Percentiles rank a stretch among this genome's conserved stretches.
Conservation (phyloP, 192 early-diverging fungal species). For the Coemansia sp. region DNA sequence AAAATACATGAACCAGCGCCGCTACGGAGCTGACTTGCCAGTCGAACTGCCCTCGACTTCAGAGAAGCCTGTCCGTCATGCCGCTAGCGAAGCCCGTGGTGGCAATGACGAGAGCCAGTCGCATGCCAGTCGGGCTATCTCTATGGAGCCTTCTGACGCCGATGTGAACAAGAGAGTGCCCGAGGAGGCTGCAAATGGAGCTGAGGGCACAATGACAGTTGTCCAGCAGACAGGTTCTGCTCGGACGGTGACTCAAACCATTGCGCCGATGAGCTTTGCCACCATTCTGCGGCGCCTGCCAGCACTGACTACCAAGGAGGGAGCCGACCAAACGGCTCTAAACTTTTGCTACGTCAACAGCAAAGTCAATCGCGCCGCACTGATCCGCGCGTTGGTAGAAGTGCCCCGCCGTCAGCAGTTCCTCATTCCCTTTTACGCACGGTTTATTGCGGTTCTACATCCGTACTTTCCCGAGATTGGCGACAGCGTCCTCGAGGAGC, state of each 20-base stretch:
- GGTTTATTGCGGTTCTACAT: slow-evolving; percentile 86
- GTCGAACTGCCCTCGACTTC: slow-evolving; percentile 21
- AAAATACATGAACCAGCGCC: slow-evolving; percentile 38
- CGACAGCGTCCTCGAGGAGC: slow-evolving; percentile 66
- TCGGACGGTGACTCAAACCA: slow-evolving; percentile 15
- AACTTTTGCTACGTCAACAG: slow-evolving; percentile 94
- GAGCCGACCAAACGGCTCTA: slow-evolving; percentile 88
- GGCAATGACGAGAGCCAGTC: slow-evolving; percentile 3
- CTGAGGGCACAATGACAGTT: slow-evolving; percentile 28
- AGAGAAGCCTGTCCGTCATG: slow-evolving; percentile 10
- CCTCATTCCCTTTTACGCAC: slow-evolving; percentile 88
- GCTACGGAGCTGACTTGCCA: neutral
- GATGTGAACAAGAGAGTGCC: slow-evolving; percentile 21
- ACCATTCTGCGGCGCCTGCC: slow-evolving; percentile 76
- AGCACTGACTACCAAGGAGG: slow-evolving; percentile 75
- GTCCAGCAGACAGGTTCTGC: slow-evolving; percentile 31
- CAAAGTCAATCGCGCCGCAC: slow-evolving; percentile 72
- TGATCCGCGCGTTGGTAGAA: slow-evolving; percentile 75
- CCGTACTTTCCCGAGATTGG: slow-evolving; percentile 90
- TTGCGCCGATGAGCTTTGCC: slow-evolving; percentile 61
- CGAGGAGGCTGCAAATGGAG: neutral
- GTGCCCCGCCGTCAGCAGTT: slow-evolving; percentile 84
- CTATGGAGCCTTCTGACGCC: neutral
- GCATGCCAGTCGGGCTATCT: neutral
- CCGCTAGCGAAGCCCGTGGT: neutral